phyloP scores from a whole-genome alignment of 2,329 filamentous ascomycete species.

The Cercospora sp. region DNA sequence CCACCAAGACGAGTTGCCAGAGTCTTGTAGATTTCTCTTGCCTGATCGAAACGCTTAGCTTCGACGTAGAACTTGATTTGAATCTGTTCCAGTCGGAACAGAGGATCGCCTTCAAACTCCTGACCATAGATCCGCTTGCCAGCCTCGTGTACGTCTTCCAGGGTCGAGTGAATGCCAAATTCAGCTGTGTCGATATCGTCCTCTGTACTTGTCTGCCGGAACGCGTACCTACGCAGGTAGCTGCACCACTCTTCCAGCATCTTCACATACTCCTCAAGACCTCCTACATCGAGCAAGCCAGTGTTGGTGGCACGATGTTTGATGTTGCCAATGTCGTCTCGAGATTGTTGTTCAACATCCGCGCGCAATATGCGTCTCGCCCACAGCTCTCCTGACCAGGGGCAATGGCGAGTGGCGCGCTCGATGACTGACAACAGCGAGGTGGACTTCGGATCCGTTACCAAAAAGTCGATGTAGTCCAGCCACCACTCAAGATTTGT shows the following conservation, averaged over 20 bases:
- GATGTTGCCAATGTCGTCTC: conserved; percentile 71
- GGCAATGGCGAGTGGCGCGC: conserved; percentile 83
- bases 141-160: conserved; percentile 78
- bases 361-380: conserved; percentile 82
- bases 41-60: conserved; percentile 73
- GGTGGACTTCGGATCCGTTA: conserved; percentile 45
- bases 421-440: conserved; percentile 69
- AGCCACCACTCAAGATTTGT: conserved; percentile 77
- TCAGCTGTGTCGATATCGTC: conserved; percentile 82
- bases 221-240: conserved; percentile 82
- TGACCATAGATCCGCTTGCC: conserved; percentile 76
- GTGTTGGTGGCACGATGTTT: conserved; percentile 91
- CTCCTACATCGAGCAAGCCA: conserved; percentile 78
- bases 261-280: conserved; percentile 83
- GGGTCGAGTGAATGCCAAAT: conserved; percentile 78
- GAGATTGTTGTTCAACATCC: conserved; percentile 73
- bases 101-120: conserved; percentile 80
- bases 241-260: conserved; percentile 95
- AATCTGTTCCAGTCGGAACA: conserved; percentile 85
- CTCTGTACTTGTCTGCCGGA: conserved; percentile 72
- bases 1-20: conserved; percentile 69
- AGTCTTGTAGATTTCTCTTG: conserved; percentile 70
- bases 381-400: conserved; percentile 91
- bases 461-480: conserved; percentile 75
- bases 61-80: conserved; percentile 90